Conservation (phyloP, 2,329 filamentous ascomycete species). For the Colletotrichum gigasporum region DNA sequence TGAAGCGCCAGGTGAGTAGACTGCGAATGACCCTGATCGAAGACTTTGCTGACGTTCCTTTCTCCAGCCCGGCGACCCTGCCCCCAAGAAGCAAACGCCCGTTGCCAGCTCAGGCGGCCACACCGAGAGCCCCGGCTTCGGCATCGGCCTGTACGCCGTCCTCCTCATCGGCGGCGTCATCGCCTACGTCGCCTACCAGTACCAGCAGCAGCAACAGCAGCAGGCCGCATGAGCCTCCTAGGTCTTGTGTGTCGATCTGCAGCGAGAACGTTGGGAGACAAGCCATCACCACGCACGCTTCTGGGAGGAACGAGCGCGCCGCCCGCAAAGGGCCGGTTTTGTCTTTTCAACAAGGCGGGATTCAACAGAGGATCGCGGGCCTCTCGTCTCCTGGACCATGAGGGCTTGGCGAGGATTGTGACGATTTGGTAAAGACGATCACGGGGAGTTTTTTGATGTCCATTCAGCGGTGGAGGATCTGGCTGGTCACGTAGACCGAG, state of each 20-base stretch:
- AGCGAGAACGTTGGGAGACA: neutral
- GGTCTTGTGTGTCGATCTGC: neutral
- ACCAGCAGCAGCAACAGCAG: constrained; percentile 71
- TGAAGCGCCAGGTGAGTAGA: constrained; percentile 81
- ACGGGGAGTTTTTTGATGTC: neutral
- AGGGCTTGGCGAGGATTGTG: neutral
- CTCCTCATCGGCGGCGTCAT: constrained; percentile 79
- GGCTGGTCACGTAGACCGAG: constrained; percentile 3
- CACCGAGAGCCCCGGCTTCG: constrained; percentile 65
- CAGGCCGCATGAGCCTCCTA: constrained; percentile 34
- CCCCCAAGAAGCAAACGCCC: constrained; percentile 68
- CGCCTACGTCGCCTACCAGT: constrained; percentile 87
- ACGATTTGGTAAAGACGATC: constrained; percentile 3
- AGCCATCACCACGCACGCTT: neutral
- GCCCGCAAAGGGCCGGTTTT: neutral
- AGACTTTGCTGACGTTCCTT: constrained; percentile 36
- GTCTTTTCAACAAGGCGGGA: neutral
- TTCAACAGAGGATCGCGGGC: neutral
- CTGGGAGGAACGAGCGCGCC: neutral
- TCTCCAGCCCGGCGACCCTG: constrained; percentile 78
- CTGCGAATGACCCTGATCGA: neutral
- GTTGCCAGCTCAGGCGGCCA: constrained; percentile 59
- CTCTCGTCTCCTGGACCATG: neutral
- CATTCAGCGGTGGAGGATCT: neutral
- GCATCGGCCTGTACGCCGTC: constrained; percentile 83